A percentile compares a stretch with the other conserved stretches of the same genome.
phyloP scores from a whole-genome alignment of 2,329 filamentous ascomycete species.

The Alternaria solani region DNA sequence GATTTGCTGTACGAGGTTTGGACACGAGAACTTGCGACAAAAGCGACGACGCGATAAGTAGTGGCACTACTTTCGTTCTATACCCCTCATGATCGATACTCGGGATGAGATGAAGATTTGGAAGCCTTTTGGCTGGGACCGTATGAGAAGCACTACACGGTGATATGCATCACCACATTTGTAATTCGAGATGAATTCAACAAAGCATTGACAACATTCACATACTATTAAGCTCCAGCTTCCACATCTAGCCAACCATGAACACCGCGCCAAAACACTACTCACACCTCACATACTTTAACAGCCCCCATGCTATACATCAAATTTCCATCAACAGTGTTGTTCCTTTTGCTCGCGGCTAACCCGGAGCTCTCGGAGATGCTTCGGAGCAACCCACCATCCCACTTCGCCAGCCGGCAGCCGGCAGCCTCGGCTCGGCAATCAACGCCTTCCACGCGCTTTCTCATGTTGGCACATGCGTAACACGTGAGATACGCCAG shows the following conservation, averaged over 20 bases:
- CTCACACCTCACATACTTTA: not conserved
- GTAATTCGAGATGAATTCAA: constrained; percentile 13
- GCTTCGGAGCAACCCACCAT: not conserved
- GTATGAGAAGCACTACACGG: constrained; percentile 19
- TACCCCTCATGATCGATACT: constrained; percentile 40
- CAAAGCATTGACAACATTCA: constrained; percentile 10
- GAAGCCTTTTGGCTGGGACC: constrained; percentile 13
- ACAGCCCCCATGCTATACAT: not conserved
- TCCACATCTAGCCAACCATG: not conserved
- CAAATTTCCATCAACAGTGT: not conserved
- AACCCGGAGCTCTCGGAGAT: not conserved
- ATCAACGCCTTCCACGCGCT: not conserved
- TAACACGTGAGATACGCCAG: not conserved
- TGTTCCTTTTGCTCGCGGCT: not conserved
- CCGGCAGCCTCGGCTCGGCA: constrained; percentile 2
- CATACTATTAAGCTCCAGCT: not conserved
- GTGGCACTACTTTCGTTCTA: constrained; percentile 33
- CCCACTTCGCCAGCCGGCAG: not conserved
- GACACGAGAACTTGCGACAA: constrained; percentile 17
- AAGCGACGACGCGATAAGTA: constrained; percentile 33
- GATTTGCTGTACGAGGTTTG: constrained; percentile 6
- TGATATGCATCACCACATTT: constrained; percentile 16
- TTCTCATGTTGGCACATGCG: not conserved
- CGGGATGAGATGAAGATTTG: constrained; percentile 22
- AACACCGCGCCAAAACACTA: not conserved